Conservation (phyloP, 2,329 filamentous ascomycete species). For the Trichophyton benhamiae region DNA sequence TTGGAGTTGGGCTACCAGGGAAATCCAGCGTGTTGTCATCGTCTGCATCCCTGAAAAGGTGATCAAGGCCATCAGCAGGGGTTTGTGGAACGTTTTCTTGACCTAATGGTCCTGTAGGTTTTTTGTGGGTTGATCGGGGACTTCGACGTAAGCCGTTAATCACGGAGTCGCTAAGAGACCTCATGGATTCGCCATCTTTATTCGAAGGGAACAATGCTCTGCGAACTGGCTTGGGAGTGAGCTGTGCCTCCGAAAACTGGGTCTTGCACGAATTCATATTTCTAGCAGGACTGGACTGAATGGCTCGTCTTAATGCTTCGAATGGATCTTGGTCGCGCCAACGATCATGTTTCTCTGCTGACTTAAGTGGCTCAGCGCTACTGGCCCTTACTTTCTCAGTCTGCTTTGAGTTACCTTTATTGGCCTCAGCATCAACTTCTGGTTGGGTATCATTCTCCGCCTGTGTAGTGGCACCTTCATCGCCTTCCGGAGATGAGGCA, state of each 20-base stretch:
- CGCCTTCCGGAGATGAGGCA: constrained; percentile 15
- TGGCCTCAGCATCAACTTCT: constrained; percentile 13
- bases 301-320: constrained; percentile 41
- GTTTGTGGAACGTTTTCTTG: constrained; percentile 46
- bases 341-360: constrained; percentile 23
- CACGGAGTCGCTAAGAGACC: constrained; percentile 25
- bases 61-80: constrained; percentile 43
- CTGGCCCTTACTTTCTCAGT: constrained; percentile 35
- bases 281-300: constrained; percentile 50
- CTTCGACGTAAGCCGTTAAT: constrained; percentile 40
- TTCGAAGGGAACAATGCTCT: constrained; percentile 33
- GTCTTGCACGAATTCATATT: constrained; percentile 35
- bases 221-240: constrained; percentile 44
- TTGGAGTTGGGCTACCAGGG: constrained; percentile 41
- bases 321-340: constrained; percentile 30
- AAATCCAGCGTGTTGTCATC: constrained; percentile 40
- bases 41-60: constrained; percentile 54
- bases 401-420: constrained; percentile 21
- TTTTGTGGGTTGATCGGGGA: constrained; percentile 26
- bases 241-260: constrained; percentile 36
- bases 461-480: constrained; percentile 13
- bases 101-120: constrained; percentile 35
- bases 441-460: constrained; percentile 15
- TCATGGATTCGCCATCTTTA: constrained; percentile 26
- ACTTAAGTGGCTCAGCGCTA: constrained; percentile 35